phyloP scores from a whole-genome alignment of 1,139 yeast genomes.

The Debaryomyces robertsiae region DNA sequence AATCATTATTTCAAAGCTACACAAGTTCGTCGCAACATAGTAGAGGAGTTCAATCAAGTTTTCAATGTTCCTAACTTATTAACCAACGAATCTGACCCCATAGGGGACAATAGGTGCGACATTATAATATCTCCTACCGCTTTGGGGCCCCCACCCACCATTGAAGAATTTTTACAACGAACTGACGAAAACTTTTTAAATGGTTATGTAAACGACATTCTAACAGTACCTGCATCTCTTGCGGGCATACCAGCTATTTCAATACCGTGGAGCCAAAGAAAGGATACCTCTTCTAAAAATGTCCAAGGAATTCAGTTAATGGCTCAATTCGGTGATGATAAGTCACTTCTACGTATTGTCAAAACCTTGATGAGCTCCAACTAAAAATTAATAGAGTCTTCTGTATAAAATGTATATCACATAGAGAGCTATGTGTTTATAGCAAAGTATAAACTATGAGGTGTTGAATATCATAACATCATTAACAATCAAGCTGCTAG shows the following conservation, averaged over 20 bases:
- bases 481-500: conserved; percentile 20
- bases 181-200: conserved; percentile 53
- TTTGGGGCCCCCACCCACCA: conserved; percentile 56
- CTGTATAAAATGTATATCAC: conserved; percentile 11
- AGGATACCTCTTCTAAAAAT: conserved; percentile 13
- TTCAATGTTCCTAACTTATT: conserved; percentile 58
- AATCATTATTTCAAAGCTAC: conserved; percentile 83
- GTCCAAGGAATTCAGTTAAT: conserved; percentile 68
- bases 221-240: conserved; percentile 87
- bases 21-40: conserved; percentile 59
- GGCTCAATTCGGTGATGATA: conserved; percentile 87
- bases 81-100: conserved; percentile 16
- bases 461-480: conserved; percentile 47
- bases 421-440: conserved; percentile 6
- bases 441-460: conserved; percentile 22
- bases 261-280: conserved; percentile 55
- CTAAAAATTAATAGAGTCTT: conserved; percentile 11
- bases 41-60: conserved; percentile 63
- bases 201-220: conserved; percentile 75
- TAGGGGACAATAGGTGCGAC: conserved; percentile 53
- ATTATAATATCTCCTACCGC: conserved; percentile 76
- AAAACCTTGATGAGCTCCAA: conserved; percentile 12
- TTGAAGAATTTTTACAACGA: conserved; percentile 41
- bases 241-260: conserved; percentile 89
- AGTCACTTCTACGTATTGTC: conserved; percentile 51